These are phyloP conservation scores for Penicillium flavigenum DNA, from an alignment of 495 filamentous ascomycete genomes.

Conservation along the genomic window DNA sequence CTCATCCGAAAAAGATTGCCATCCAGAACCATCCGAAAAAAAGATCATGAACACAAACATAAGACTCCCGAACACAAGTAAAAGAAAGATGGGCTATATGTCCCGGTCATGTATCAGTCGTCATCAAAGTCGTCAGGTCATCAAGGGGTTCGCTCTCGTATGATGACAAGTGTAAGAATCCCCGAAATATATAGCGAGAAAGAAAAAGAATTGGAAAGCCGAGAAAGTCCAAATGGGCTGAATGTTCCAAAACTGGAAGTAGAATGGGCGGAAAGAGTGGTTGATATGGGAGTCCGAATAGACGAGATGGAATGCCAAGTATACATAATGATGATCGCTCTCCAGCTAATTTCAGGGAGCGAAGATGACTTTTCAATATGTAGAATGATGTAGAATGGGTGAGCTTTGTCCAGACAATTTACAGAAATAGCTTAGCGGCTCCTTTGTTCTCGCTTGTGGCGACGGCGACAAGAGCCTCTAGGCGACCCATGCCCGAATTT, in stretches of 20 bases:
- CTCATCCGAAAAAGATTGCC: constrained; percentile 25
- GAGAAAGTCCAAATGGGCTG: not conserved
- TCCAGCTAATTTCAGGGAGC: constrained; percentile 4
- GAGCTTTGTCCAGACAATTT: constrained; percentile 18
- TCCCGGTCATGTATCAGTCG: constrained; percentile 40
- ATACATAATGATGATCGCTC: constrained; percentile 6
- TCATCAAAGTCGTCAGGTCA: constrained; percentile 43
- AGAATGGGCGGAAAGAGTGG: constrained; percentile 10
- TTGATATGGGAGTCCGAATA: constrained; percentile 5
- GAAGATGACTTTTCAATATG: not conserved
- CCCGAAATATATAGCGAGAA: constrained; percentile 7
- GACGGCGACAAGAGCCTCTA: constrained; percentile 86
- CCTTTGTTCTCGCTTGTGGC: constrained; percentile 78
- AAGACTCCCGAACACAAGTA: constrained; percentile 15
- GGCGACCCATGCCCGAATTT: constrained; percentile 60
- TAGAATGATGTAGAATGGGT: constrained; percentile 3
- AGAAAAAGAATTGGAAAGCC: not conserved
- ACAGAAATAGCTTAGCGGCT: constrained; percentile 46
- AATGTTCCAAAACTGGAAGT: not conserved
- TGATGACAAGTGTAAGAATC: constrained; percentile 4
- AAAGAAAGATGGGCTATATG: constrained; percentile 14
- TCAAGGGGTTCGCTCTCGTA: constrained; percentile 28
- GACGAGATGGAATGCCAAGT: not conserved
- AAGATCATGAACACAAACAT: constrained; percentile 20
- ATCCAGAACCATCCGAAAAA: constrained; percentile 17